A percentile compares a stretch with the other conserved stretches of the same genome.
Evolutionary conservation across 768 basidiomycete genomes (phyloP).

Genomic region (Austroboletus eburneus): DNA sequence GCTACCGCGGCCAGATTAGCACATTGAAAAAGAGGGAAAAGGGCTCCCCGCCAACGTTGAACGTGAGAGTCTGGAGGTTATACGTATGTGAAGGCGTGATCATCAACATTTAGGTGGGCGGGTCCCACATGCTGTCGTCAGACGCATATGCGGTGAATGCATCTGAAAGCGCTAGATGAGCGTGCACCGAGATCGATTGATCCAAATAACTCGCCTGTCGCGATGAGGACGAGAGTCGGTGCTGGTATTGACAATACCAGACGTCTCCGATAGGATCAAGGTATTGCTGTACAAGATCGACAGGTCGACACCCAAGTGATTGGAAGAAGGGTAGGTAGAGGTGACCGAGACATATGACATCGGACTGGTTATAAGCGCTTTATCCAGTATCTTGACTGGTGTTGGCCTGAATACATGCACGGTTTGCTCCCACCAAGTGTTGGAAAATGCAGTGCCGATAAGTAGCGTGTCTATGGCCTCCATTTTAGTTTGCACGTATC

Average conservation of each 20-base stretch:
- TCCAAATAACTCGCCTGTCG: background rate
- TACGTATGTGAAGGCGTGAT: constrained; percentile 19
- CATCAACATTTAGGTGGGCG: constrained; percentile 24
- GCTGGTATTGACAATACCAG: background rate
- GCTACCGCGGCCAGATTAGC: background rate
- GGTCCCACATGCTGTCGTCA: constrained; percentile 15
- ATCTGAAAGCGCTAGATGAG: background rate
- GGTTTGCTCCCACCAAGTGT: too few species aligned
- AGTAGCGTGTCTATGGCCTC: too few species aligned
- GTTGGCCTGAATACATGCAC: too few species aligned
- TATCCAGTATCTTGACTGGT: too few species aligned
- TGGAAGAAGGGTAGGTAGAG: background rate
- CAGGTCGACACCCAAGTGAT: background rate
- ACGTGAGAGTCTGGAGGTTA: constrained; percentile 15
- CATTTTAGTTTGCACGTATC: too few species aligned
- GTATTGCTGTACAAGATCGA: background rate
- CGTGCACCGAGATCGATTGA: background rate
- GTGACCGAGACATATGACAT: background rate
- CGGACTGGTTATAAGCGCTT: background rate
- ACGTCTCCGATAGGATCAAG: background rate
- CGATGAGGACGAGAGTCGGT: background rate
- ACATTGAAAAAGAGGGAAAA: background rate
- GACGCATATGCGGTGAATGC: constrained; percentile 7
- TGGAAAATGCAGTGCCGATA: too few species aligned
- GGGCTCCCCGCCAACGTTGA: background rate